Conservation (phyloP, 2,329 filamentous ascomycete genomes). For the Sclerotinia borealis region DNA sequence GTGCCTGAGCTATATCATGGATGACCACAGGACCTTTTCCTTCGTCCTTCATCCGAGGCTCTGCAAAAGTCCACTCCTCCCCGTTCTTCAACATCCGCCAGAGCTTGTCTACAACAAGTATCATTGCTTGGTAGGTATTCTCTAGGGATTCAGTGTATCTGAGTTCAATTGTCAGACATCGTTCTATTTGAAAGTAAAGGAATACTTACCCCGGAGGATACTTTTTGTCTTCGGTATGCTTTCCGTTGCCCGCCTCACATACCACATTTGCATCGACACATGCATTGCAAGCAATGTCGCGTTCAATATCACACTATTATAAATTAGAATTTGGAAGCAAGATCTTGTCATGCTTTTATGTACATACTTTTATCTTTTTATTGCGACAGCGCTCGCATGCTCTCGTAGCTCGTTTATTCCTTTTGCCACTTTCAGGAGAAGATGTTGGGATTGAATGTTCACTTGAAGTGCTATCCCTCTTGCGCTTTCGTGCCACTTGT, state of each 20-base stretch:
- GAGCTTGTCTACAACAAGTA: slow-evolving; percentile 1
- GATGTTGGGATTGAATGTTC: neutral
- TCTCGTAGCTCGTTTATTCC: slow-evolving; percentile 2
- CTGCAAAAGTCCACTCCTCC: slow-evolving; percentile 3
- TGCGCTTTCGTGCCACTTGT: neutral
- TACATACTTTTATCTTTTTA: slow-evolving; percentile 5
- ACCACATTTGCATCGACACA: slow-evolving; percentile 6
- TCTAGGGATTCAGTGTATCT: slow-evolving; percentile 1
- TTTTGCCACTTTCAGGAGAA: neutral
- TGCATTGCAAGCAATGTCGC: slow-evolving; percentile 1
- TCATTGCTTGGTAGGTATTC: neutral
- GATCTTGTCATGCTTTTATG: neutral
- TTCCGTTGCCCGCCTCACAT: slow-evolving; percentile 1
- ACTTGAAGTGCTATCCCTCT: neutral
- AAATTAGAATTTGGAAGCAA: neutral
- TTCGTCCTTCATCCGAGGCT: slow-evolving; percentile 1
- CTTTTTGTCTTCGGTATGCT: slow-evolving; percentile 1
- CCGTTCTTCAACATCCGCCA: neutral
- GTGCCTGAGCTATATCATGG: slow-evolving; percentile 2
- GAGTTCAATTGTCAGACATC: neutral
- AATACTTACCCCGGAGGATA: neutral
- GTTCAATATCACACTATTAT: neutral
- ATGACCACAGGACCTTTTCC: slow-evolving; percentile 4
- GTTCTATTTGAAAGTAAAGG: neutral
- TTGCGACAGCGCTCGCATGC: slow-evolving; percentile 9